Base-by-base conservation (phyloP, 2,329 filamentous ascomycete species). In the Talaromyces sp. region DNA sequence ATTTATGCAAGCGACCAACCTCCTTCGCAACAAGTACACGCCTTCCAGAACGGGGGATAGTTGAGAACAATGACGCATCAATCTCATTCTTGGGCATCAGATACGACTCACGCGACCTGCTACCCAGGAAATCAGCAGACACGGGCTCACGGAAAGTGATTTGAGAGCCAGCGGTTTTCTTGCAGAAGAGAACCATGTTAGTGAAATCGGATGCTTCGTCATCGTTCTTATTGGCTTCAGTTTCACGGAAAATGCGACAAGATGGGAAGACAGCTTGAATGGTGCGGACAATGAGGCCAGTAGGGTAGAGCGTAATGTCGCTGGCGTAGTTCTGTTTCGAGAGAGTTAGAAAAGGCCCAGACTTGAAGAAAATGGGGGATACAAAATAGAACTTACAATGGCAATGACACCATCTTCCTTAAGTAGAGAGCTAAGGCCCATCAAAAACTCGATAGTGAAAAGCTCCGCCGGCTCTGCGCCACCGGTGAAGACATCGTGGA, bases 401-500 rank as follows among this genome's bases (percentile, higher is more conserved):
- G 92, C 93, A 64, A 97, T 87, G 13, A 90, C 87, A 37, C 94
- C 94, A 47, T 90, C 82, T 0, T 87, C 83, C 58, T 85, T 89
- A 41, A 99, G 79, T 6, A 97, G 81, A 4, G 80, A 71, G 59
- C 84, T 77, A 1, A 99, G 78, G 4, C 87, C 85, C 47, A 82
- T 73, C 39, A 99, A 75, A 65, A 99, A 97, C 63, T 94, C 88
- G 4, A 86, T 72, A 0, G 92, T 97, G 74, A 99, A 99, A 7
- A 99, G 83, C 7, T 86, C 80, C 2, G 92, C 85, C 0, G 94
- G 94, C 71, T 97, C 94, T 0, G 91, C 92, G 47, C 94, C 94
- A 20, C 94, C 94, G 0, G 94, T 99, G 71, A 99, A 99, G 20
- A 99, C 94, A 63, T 99, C 94, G 71, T 99, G 94, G 49, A 99